A percentile compares a stretch with the other conserved stretches of the same genome.
Conservation (phyloP, 805 yeast genomes). For the Monosporozyma yasuniensis region DNA sequence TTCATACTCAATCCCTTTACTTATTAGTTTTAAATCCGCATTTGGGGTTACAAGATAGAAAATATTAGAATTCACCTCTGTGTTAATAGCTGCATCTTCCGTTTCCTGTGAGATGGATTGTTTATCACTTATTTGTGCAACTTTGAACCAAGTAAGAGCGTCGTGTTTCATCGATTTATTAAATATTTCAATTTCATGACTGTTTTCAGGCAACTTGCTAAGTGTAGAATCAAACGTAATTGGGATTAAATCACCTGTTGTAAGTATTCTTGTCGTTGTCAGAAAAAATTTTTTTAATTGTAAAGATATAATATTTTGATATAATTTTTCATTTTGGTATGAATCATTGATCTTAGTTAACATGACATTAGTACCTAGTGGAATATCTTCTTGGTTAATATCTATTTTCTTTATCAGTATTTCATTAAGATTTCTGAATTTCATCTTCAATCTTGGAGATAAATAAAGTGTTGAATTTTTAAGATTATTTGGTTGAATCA, state of each 20-base stretch:
- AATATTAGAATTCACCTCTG: conserved; percentile 20
- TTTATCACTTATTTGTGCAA: conserved; percentile 36
- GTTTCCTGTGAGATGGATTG: neutral
- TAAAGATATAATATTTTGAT: conserved; percentile 35
- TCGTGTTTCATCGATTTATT: neutral
- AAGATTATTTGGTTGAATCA: conserved; percentile 18
- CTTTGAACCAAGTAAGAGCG: conserved; percentile 75
- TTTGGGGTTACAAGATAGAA: conserved; percentile 48
- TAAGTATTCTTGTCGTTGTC: conserved; percentile 46
- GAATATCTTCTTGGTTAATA: conserved; percentile 5
- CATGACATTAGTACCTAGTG: conserved; percentile 18
- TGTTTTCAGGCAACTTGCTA: conserved; percentile 2
- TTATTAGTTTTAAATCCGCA: conserved; percentile 53
- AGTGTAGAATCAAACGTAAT: conserved; percentile 52
- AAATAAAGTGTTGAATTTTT: conserved; percentile 10
- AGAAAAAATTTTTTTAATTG: conserved; percentile 59
- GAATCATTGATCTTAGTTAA: conserved; percentile 23
- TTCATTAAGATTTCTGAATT: conserved; percentile 7
- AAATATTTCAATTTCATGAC: conserved; percentile 4
- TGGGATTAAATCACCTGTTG: conserved; percentile 62
- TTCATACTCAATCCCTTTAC: conserved; percentile 43
- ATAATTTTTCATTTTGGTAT: conserved; percentile 22
- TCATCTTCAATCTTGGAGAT: conserved; percentile 20
- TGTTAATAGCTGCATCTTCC: conserved; percentile 30
- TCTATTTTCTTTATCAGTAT: conserved; percentile 8